phyloP scores from a whole-genome alignment of 441 rosid species.

The Gossypium laxum region DNA sequence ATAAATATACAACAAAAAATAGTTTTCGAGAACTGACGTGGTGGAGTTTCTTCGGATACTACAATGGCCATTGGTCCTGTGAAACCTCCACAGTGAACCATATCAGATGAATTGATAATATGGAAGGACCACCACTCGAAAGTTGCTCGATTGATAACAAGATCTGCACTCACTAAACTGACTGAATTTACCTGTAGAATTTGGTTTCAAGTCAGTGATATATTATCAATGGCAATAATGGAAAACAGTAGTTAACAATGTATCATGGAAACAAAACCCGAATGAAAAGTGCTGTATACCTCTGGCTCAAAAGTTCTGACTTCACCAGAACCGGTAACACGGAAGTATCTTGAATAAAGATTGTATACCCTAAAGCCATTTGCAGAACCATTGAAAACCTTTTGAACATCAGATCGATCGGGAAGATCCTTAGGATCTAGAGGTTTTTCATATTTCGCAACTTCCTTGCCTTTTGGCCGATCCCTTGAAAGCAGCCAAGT shows the following conservation, averaged over 20 bases:
- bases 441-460: conserved; percentile 52
- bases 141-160: conserved; percentile 54
- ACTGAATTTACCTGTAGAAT: conserved; percentile 53
- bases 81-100: conserved; percentile 56
- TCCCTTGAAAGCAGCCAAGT: conserved; percentile 83
- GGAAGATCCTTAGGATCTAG: conserved; percentile 69
- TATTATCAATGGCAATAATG: background rate
- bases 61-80: conserved; percentile 87
- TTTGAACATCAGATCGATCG: conserved; percentile 56
- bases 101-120: conserved; percentile 56
- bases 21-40: conserved; percentile 56
- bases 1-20: background rate
- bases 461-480: conserved; percentile 94
- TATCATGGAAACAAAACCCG: background rate
- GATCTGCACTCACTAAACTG: conserved; percentile 72
- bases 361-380: conserved; percentile 69
- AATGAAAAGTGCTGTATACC: conserved; percentile 30
- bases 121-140: conserved; percentile 90
- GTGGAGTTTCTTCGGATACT: conserved; percentile 95
- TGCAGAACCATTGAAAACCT: conserved; percentile 80
- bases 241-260: background rate
- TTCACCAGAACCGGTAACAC: conserved; percentile 93
- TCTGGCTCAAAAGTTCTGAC: conserved; percentile 81
- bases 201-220: conserved; percentile 7
- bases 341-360: conserved; percentile 77